A percentile compares a stretch with the other conserved stretches of the same genome.
Evolutionary conservation across 768 basidiomycete genomes (phyloP).

Genomic region (Pulveroboletus frians): DNA sequence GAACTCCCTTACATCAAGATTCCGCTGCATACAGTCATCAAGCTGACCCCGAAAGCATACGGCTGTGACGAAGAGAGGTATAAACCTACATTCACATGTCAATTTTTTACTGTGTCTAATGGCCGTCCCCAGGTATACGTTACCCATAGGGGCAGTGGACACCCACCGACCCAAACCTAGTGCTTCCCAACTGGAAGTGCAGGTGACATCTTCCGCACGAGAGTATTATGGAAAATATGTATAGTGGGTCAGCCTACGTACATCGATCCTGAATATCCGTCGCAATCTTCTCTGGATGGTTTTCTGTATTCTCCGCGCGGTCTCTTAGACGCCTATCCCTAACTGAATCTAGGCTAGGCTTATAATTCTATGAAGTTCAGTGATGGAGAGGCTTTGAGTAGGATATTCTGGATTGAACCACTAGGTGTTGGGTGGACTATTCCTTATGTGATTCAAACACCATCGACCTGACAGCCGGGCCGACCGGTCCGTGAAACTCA

Average conservation of each 20-base stretch:
- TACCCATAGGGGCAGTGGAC: constrained; percentile 91
- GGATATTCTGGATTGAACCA: not conserved
- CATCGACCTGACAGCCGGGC: constrained; percentile 1
- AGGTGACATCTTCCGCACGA: constrained; percentile 21
- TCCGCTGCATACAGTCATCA: constrained; percentile 95
- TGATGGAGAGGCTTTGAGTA: not conserved
- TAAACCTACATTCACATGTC: constrained; percentile 4
- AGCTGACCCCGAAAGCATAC: constrained; percentile 96
- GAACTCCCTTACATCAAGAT: constrained; percentile 99
- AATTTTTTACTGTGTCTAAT: not conserved
- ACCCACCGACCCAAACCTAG: constrained; percentile 71
- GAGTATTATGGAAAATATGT: constrained; percentile 33
- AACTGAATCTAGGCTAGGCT: not conserved
- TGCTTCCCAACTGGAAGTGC: constrained; percentile 17
- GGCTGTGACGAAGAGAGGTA: constrained; percentile 97
- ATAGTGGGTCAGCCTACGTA: constrained; percentile 3
- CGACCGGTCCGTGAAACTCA: constrained; percentile 5
- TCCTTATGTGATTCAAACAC: not conserved
- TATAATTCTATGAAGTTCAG: not conserved
- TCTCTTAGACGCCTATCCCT: not conserved
- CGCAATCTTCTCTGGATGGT: not conserved
- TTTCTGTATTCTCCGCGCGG: not conserved
- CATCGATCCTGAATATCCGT: not conserved
- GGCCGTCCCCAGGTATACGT: constrained; percentile 56
- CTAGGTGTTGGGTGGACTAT: not conserved